phyloP scores from a whole-genome alignment of 768 basidiomycete species.

The Agrocybe praecox region DNA sequence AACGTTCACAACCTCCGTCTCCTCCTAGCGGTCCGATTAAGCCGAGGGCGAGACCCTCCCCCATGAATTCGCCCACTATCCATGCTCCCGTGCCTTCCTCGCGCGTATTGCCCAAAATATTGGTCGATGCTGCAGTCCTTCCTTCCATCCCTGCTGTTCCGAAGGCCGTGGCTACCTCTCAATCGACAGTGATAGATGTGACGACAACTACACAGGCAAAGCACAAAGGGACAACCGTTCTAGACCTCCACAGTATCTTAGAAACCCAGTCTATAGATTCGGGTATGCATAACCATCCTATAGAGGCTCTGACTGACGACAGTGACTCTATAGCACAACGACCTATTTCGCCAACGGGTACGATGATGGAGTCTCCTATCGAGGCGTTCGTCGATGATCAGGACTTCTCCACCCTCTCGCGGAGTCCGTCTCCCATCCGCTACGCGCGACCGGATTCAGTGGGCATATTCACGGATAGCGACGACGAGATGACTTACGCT shows the following conservation, averaged over 20 bases:
- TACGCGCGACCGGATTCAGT: conserved; percentile 34
- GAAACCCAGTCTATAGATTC: conserved; percentile 11
- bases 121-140: background rate
- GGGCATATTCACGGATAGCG: conserved; percentile 19
- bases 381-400: conserved; percentile 26
- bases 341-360: background rate
- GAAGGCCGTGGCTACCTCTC: background rate
- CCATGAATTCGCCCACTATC: conserved; percentile 6
- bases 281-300: conserved; percentile 16
- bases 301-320: conserved; percentile 9
- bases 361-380: conserved; percentile 13
- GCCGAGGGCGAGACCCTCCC: conserved; percentile 5
- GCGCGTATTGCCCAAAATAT: conserved; percentile 3
- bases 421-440: conserved; percentile 34
- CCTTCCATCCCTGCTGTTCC: background rate
- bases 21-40: conserved; percentile 14
- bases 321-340: conserved; percentile 11
- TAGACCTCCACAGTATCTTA: background rate
- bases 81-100: background rate
- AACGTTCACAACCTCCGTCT: conserved; percentile 15
- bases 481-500: conserved; percentile 5
- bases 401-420: conserved; percentile 22
- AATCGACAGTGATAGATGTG: background rate
- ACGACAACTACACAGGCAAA: background rate
- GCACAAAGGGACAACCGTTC: background rate